Percentiles rank a stretch among this genome's conserved stretches.
Evolutionary conservation across 768 basidiomycete genomes (phyloP).

Genomic region (Kwoniella sp.): DNA sequence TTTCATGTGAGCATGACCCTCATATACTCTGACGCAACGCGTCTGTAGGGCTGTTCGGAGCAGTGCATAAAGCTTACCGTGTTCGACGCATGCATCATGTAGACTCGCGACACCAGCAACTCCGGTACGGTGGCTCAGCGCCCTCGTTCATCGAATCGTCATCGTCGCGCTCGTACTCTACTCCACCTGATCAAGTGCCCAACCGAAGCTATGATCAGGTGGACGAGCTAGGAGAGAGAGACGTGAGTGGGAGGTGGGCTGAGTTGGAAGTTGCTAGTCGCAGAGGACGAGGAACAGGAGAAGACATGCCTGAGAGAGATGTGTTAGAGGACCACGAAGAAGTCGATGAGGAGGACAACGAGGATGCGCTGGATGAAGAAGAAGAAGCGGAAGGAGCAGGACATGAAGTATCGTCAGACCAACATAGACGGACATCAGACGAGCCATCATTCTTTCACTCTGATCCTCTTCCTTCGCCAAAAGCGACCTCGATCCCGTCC

Average conservation of each 20-base stretch:
- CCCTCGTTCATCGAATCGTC: conserved; percentile 46
- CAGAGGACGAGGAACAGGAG: background rate
- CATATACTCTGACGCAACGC: too few species aligned
- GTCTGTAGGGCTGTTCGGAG: too few species aligned
- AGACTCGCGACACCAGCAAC: conserved; percentile 52
- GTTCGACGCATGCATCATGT: background rate
- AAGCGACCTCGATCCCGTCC: conserved; percentile 5
- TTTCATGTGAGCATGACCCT: conserved; percentile 43
- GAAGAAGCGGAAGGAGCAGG: conserved; percentile 20
- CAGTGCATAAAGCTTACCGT: too few species aligned
- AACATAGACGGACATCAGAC: conserved; percentile 22
- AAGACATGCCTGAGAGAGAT: conserved; percentile 3
- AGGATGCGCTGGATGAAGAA: conserved; percentile 24
- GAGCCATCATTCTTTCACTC: conserved; percentile 25
- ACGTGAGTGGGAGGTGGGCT: conserved; percentile 13
- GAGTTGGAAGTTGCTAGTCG: conserved; percentile 10
- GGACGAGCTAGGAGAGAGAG: conserved; percentile 24
- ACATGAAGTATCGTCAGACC: conserved; percentile 39
- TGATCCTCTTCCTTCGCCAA: conserved; percentile 7
- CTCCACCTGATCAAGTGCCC: conserved; percentile 1
- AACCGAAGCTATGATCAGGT: conserved; percentile 10
- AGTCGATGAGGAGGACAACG: conserved; percentile 13
- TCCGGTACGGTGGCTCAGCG: conserved; percentile 45
- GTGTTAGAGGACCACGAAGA: conserved; percentile 25
- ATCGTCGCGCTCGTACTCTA: conserved; percentile 21